These are phyloP conservation scores for Podosphaera xanthii DNA, from an alignment of 2,329 filamentous ascomycete genomes.

Conservation along the genomic window DNA sequence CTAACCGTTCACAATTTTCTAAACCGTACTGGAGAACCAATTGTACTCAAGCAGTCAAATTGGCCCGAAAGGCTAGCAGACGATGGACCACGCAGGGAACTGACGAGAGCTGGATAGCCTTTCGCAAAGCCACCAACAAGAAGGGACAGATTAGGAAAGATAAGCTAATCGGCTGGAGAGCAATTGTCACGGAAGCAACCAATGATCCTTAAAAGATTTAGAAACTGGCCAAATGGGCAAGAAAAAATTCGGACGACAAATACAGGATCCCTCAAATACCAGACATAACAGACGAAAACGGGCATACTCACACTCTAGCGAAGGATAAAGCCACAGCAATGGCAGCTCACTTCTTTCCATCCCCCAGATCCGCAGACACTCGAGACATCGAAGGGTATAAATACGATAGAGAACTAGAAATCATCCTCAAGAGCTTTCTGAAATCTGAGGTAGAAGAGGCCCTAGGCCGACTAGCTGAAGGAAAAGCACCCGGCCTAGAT, in stretches of 20 bases:
- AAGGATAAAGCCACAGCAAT: background rate
- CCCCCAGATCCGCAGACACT: background rate
- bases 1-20: background rate
- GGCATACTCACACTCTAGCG: background rate
- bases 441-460: background rate
- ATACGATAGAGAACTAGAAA: background rate
- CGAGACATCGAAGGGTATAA: background rate
- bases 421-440: background rate
- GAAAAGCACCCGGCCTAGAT: background rate
- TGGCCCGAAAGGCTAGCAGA: background rate
- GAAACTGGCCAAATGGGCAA: background rate
- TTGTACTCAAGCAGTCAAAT: background rate
- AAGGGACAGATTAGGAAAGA: background rate
- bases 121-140: background rate
- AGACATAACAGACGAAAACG: background rate
- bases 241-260: background rate
- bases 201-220: background rate
- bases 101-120: background rate
- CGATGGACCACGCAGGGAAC: background rate
- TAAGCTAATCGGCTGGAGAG: background rate
- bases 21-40: background rate
- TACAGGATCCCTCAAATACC: background rate
- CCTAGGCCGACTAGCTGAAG: background rate
- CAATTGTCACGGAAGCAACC: background rate
- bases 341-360: background rate